Evolutionary conservation across 2,329 filamentous ascomycete genomes (phyloP).

Genomic region (Calycina herbarum): DNA sequence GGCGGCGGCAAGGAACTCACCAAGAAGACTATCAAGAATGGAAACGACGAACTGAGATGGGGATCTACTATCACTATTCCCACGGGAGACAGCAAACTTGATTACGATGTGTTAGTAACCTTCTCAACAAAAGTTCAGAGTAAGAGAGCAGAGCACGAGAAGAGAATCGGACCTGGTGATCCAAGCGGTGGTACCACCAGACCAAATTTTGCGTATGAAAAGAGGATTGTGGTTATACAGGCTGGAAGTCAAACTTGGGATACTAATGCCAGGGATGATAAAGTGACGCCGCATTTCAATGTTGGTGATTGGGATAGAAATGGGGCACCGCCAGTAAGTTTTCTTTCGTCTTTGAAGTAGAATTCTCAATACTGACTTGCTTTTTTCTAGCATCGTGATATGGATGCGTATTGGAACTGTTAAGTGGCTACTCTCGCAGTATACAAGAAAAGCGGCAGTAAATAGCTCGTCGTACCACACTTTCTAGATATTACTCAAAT

Average conservation of each 20-base stretch:
- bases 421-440: not conserved
- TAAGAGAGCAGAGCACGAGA: not conserved
- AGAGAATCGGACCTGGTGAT: not conserved
- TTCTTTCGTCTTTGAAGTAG: too few relatives aligned
- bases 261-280: not conserved
- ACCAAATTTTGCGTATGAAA: not conserved
- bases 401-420: not conserved
- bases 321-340: not conserved
- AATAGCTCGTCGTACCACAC: too few relatives aligned
- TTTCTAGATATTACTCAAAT: too few relatives aligned
- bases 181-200: not conserved
- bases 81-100: not conserved
- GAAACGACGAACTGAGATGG: not conserved
- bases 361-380: too few relatives aligned
- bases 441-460: too few relatives aligned
- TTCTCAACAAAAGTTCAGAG: not conserved
- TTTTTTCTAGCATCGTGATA: not conserved
- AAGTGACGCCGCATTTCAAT: not conserved
- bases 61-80: not conserved
- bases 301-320: not conserved
- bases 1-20: too few relatives aligned
- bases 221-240: not conserved
- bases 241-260: not conserved
- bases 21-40: not conserved
- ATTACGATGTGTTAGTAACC: not conserved